Conservation (phyloP, 2,329 filamentous ascomycete species). For the Ceratocystis alfenasii region DNA sequence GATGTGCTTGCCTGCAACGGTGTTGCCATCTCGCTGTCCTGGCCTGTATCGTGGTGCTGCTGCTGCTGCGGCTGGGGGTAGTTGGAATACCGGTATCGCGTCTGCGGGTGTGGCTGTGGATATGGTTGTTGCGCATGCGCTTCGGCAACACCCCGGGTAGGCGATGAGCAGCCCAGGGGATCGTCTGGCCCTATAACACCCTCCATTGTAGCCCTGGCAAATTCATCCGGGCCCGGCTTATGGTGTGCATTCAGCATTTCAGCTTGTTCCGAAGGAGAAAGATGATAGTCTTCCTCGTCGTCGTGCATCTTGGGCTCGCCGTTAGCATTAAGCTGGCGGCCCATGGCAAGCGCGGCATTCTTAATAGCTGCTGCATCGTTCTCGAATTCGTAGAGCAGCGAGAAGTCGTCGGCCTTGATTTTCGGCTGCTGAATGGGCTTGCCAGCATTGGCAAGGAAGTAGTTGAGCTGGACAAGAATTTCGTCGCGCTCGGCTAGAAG, state of each 20-base stretch:
- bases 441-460: conserved; percentile 22
- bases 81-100: not conserved
- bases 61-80: not conserved
- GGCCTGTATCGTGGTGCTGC: not conserved
- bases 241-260: not conserved
- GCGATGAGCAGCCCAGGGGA: not conserved
- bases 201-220: not conserved
- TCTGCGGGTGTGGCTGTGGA: not conserved
- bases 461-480: conserved; percentile 27
- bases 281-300: conserved; percentile 7
- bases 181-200: not conserved
- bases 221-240: not conserved
- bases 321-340: conserved; percentile 1
- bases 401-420: not conserved
- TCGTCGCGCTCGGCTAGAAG: conserved; percentile 27
- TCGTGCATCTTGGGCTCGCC: conserved; percentile 11
- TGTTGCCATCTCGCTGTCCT: not conserved
- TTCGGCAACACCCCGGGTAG: not conserved
- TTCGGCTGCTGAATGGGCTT: not conserved
- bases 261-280: not conserved
- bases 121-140: not conserved
- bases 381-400: not conserved
- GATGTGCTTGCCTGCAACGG: not conserved
- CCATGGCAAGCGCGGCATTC: not conserved
- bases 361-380: not conserved